Conservation (phyloP, 371 early-diverging fungal species). For the Mortierella sp. region DNA sequence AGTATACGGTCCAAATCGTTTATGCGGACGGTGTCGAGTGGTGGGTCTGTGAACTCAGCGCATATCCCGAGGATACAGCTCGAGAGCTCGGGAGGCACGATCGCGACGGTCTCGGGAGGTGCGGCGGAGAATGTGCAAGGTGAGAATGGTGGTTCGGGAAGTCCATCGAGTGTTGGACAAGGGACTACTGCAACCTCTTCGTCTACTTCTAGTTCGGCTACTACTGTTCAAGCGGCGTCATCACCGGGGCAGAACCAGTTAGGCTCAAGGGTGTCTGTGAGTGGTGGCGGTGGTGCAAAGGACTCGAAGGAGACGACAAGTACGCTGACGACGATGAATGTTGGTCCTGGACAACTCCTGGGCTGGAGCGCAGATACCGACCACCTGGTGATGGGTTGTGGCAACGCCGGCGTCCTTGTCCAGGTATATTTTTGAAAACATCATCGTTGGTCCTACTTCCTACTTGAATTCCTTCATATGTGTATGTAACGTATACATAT, state of each 20-base stretch:
- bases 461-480: neutral
- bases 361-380: constrained; percentile 55
- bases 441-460: neutral
- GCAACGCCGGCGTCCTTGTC: constrained; percentile 51
- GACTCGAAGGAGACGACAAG: constrained; percentile 19
- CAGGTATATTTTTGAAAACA: constrained; percentile 16
- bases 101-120: neutral
- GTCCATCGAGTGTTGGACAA: neutral
- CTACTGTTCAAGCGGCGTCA: neutral
- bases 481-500: constrained; percentile 10
- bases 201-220: neutral
- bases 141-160: constrained; percentile 5
- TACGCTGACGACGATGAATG: constrained; percentile 34
- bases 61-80: constrained; percentile 46
- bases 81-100: constrained; percentile 30
- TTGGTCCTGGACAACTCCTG: constrained; percentile 47
- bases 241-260: neutral
- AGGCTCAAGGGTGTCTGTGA: neutral
- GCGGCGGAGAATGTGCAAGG: constrained; percentile 5
- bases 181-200: neutral
- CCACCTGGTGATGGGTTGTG: constrained; percentile 53
- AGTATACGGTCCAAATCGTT: constrained; percentile 45
- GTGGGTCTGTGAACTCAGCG: constrained; percentile 21
- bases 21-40: constrained; percentile 23
- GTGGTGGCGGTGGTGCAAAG: neutral